Percentiles rank a stretch among this genome's conserved stretches.
Conservation (phyloP, 75 land plant genomes). For the Isoetes taiwanensis region DNA sequence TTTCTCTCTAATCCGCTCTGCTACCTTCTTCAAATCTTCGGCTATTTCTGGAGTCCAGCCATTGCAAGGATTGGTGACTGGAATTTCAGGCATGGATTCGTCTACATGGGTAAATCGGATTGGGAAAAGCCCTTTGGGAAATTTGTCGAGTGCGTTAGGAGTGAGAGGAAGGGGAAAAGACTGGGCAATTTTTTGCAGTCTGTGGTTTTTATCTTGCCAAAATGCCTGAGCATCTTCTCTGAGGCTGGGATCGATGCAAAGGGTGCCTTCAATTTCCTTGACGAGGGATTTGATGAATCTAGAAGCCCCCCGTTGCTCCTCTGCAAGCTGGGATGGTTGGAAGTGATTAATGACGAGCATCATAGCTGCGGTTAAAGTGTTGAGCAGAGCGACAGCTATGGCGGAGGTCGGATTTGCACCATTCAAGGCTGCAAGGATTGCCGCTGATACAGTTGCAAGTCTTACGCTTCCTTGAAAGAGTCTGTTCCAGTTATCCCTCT, state of each 20-base stretch:
- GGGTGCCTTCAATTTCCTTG: not conserved
- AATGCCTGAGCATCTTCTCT: not conserved
- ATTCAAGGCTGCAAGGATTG: not conserved
- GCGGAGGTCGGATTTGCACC: not conserved
- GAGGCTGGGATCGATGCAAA: not conserved
- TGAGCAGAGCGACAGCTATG: too few relatives aligned
- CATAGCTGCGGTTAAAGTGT: not conserved
- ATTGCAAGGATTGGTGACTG: too few relatives aligned
- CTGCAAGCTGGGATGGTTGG: constrained; percentile 3
- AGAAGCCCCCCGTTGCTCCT: not conserved
- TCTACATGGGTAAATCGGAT: too few relatives aligned
- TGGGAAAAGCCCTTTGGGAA: not conserved
- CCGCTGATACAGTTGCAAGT: not conserved
- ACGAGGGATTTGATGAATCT: not conserved
- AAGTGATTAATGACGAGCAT: not conserved
- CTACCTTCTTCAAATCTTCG: not conserved
- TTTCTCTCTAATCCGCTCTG: not conserved
- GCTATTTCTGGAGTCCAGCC: constrained; percentile 1
- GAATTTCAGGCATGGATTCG: too few relatives aligned
- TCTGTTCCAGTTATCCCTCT: constrained; percentile 5
- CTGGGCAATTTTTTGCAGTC: not conserved
- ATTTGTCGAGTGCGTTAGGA: not conserved
- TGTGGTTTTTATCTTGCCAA: not conserved
- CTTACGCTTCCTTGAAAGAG: constrained; percentile 5
- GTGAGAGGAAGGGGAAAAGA: constrained; percentile 1